Conservation (phyloP, 306 rosid species). For the Luffa aegyptiaca region DNA sequence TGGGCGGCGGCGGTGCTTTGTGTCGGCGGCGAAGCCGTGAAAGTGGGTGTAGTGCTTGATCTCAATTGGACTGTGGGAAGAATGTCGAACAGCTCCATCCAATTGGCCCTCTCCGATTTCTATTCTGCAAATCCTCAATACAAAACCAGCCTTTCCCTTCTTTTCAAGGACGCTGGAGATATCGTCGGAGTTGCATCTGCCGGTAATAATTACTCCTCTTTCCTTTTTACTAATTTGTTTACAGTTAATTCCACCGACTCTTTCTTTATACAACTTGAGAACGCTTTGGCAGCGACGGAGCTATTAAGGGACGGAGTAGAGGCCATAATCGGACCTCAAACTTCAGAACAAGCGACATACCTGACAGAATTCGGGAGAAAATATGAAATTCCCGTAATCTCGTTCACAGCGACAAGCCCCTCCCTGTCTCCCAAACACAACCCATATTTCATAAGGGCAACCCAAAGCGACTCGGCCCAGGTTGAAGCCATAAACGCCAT, state of each 20-base stretch:
- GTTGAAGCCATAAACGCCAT: constrained; percentile 19
- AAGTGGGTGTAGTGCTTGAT: constrained; percentile 17
- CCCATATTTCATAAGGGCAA: constrained; percentile 14
- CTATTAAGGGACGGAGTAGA: constrained; percentile 3
- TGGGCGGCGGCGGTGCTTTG: neutral
- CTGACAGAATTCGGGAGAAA: constrained; percentile 10
- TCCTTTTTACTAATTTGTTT: too few species aligned
- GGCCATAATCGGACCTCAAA: constrained; percentile 16
- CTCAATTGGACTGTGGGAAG: neutral
- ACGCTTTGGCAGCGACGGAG: constrained; percentile 11
- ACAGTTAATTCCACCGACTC: too few species aligned
- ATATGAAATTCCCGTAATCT: constrained; percentile 15
- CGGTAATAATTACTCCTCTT: too few species aligned
- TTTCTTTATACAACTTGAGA: too few species aligned
- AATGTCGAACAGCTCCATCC: neutral
- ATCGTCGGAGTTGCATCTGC: constrained; percentile 4
- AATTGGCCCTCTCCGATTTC: constrained; percentile 7
- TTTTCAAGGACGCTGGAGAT: neutral
- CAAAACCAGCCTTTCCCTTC: neutral
- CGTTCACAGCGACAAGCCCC: constrained; percentile 13
- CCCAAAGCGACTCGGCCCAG: constrained; percentile 10
- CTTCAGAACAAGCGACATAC: constrained; percentile 14
- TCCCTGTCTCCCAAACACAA: constrained; percentile 1
- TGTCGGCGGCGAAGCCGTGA: neutral
- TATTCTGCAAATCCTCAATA: neutral